Base-by-base conservation (phyloP, 257 asterid species). In the Orobanche coerulescens region DNA sequence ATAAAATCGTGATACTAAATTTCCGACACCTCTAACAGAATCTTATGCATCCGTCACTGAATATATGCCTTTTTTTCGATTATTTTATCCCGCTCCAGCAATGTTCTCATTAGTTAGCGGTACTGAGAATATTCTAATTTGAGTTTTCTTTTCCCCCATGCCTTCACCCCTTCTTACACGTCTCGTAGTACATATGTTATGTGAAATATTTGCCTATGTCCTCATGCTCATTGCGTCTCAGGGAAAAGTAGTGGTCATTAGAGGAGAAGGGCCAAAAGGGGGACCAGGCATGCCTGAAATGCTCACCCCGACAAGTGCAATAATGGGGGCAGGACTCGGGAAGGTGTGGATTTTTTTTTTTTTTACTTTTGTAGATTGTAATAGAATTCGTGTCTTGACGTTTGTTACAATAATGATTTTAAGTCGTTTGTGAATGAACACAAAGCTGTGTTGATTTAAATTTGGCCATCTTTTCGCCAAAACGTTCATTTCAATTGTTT, bases 271-370 rank as follows among this genome's bases (percentile, higher is more conserved):
- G 4, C 98, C 98, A 42, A 92, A 92, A 68, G 98, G 98, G 7
- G 98, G 98, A 37, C 96, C 98, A 3, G 98, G 98, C 34, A 92
- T 92, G 98, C 98, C 98, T 1, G 98, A 92, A 78, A 92, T 92
- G 98, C 83, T 92, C 50, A 92, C 98, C 53, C 98, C 98, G 58
- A 92, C 98, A 23, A 88, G 98, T 73, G 98, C 98, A 37, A 92
- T 92, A 75, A 82, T 92, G 95, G 98, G 98, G 0, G 98, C 98
- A 9, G 98, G 98, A 72, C 98, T 92, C 57, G 98, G 98, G 51
- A 88, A 92, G 94, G 98, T 87, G 63, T 14, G 76, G 25, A 63
- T n/a, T 1, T 20, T 33, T 48, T n/a, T 1, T 20, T 33, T 48
- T 46, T 39, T 39, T 25, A 48, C 43, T 66, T 36, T 5, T 33